Evolutionary conservation across 768 basidiomycete genomes (phyloP).

Genomic region (Termitomyces eurrhizus): DNA sequence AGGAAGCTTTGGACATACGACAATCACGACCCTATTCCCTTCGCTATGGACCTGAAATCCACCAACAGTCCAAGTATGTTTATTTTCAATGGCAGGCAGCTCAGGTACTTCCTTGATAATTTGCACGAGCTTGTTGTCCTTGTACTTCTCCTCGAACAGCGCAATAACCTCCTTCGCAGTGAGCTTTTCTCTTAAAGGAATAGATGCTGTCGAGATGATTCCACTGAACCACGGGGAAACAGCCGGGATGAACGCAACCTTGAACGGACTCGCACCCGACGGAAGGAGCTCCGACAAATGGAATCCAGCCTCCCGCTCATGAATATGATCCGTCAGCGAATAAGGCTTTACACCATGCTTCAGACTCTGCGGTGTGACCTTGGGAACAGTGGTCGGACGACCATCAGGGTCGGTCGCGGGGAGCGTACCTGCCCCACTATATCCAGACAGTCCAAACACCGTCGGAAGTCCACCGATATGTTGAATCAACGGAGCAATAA

Average conservation of each 20-base stretch:
- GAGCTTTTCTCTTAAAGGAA: conserved; percentile 68
- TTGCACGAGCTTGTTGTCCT: conserved; percentile 65
- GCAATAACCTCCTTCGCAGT: conserved; percentile 67
- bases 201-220: conserved; percentile 82
- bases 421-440: conserved; percentile 92
- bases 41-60: conserved; percentile 91
- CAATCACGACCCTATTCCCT: conserved; percentile 90
- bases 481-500: conserved; percentile 84
- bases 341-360: conserved; percentile 79
- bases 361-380: conserved; percentile 75
- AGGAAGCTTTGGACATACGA: conserved; percentile 46
- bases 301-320: conserved; percentile 90
- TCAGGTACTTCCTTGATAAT: conserved; percentile 68
- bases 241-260: conserved; percentile 81
- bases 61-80: conserved; percentile 89
- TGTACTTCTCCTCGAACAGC: conserved; percentile 78
- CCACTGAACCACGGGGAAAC: conserved; percentile 97
- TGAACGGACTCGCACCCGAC: conserved; percentile 29
- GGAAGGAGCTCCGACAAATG: conserved; percentile 70
- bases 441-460: conserved; percentile 91
- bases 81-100: conserved; percentile 70
- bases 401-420: conserved; percentile 65
- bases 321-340: conserved; percentile 93
- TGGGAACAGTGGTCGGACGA: conserved; percentile 71
- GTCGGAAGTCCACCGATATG: conserved; percentile 70